phyloP scores from a whole-genome alignment of 495 filamentous ascomycete species.

The Extremus antarcticus region DNA sequence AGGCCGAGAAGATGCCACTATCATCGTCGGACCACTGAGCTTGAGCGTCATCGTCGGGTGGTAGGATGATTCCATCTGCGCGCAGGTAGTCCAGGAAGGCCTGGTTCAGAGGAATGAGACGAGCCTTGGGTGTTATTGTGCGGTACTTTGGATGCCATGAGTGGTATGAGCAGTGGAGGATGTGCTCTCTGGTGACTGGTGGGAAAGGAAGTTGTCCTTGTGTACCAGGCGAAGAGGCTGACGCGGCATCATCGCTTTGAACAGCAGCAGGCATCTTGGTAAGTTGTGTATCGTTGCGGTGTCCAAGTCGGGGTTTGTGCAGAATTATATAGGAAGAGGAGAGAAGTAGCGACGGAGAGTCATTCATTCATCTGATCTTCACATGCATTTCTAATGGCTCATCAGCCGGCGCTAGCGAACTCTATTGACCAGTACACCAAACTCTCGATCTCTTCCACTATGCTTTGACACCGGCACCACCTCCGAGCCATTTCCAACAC shows the following conservation, averaged over 20 bases:
- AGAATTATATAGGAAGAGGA: too few relatives aligned
- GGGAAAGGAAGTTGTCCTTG: slow-evolving; percentile 54
- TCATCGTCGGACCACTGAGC: slow-evolving; percentile 31
- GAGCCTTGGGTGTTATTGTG: slow-evolving; percentile 67
- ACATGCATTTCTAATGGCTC: too few relatives aligned
- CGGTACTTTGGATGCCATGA: slow-evolving; percentile 83
- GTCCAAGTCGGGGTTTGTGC: too few relatives aligned
- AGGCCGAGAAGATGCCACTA: slow-evolving; percentile 33
- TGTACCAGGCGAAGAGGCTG: not conserved
- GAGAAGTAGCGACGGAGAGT: too few relatives aligned
- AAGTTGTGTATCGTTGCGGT: too few relatives aligned
- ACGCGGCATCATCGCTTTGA: slow-evolving; percentile 2
- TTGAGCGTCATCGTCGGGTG: slow-evolving; percentile 41
- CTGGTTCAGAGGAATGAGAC: slow-evolving; percentile 61
- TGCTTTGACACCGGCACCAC: slow-evolving; percentile 3
- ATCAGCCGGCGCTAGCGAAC: too few relatives aligned
- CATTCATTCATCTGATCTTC: too few relatives aligned
- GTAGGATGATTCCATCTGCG: slow-evolving; percentile 85
- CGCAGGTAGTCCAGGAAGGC: slow-evolving; percentile 79
- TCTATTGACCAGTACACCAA: too few relatives aligned
- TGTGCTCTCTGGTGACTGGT: slow-evolving; percentile 71
- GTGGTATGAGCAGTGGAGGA: slow-evolving; percentile 88
- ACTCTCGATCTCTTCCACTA: too few relatives aligned
- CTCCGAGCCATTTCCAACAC: not conserved
- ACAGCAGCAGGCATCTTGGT: slow-evolving; percentile 10